A percentile compares a stretch with the other conserved stretches of the same genome.
These are phyloP conservation scores for Epicoccum nigrum DNA, from an alignment of 2,329 filamentous ascomycete species.

Conservation along the genomic window DNA sequence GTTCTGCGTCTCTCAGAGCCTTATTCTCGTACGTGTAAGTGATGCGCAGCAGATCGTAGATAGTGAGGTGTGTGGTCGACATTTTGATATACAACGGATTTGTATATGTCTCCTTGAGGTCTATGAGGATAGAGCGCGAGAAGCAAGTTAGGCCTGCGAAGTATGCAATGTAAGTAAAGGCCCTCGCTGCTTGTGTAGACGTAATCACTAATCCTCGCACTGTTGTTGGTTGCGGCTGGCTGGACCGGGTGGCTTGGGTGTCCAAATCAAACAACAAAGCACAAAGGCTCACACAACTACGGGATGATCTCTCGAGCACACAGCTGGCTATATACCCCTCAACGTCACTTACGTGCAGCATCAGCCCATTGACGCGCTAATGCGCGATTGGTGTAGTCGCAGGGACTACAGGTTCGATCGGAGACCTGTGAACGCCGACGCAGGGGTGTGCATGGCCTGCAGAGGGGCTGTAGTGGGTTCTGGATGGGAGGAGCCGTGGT, in stretches of 20 bases:
- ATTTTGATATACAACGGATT: conserved; percentile 15
- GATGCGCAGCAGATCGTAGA: conserved; percentile 44
- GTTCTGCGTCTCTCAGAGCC: conserved; percentile 26
- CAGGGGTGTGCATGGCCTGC: conserved; percentile 10
- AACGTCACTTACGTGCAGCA: conserved; percentile 1
- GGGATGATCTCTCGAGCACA: neutral
- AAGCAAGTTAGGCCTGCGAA: neutral
- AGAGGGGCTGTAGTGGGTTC: neutral
- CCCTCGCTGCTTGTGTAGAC: conserved; percentile 2
- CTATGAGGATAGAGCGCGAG: neutral
- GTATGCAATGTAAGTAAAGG: conserved; percentile 14
- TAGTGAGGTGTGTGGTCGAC: conserved; percentile 40
- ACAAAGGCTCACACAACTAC: conserved; percentile 1
- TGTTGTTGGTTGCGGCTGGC: conserved; percentile 25
- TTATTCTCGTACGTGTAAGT: conserved; percentile 43
- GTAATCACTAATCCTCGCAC: conserved; percentile 29
- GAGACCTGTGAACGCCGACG: conserved; percentile 13
- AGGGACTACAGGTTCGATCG: too few relatives aligned
- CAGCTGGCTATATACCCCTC: conserved; percentile 14
- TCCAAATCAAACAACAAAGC: conserved; percentile 6
- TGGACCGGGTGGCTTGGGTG: conserved; percentile 10
- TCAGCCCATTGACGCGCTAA: conserved; percentile 13
- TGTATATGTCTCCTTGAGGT: neutral
- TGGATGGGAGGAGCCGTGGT: conserved; percentile 10
- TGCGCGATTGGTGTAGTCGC: conserved; percentile 12